These are phyloP conservation scores for Cinchona pubescens DNA, from an alignment of 257 asterid genomes.

Conservation along the genomic window DNA sequence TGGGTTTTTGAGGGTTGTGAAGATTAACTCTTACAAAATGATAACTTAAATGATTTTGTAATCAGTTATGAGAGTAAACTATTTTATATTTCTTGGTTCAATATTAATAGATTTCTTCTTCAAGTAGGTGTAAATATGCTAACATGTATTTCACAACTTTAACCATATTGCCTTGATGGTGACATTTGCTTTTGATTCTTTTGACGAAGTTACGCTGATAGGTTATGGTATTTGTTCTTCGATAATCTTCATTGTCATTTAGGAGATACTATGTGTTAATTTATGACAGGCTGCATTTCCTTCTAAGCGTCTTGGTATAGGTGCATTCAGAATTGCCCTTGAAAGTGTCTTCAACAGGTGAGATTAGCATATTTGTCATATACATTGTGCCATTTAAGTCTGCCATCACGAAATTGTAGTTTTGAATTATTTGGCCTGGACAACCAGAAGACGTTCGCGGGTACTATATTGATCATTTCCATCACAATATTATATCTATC, in stretches of 20 bases:
- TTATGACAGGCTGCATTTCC: constrained; percentile 61
- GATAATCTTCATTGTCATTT: constrained; percentile 11
- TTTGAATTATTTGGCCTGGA: neutral
- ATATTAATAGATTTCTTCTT: too few relatives aligned
- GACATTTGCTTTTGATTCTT: constrained; percentile 5
- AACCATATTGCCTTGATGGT: neutral
- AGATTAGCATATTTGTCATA: neutral
- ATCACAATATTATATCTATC: too few relatives aligned
- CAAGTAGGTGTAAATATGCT: too few relatives aligned
- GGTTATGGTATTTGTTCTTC: constrained; percentile 5
- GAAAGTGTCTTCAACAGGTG: constrained; percentile 64
- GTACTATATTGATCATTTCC: neutral
- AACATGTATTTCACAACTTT: too few relatives aligned
- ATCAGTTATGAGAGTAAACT: too few relatives aligned
- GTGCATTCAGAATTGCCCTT: constrained; percentile 64
- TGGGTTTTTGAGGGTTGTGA: too few relatives aligned
- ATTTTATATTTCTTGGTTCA: too few relatives aligned
- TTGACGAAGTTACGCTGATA: neutral
- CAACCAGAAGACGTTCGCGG: constrained; percentile 1
- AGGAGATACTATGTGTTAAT: constrained; percentile 11
- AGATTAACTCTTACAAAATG: too few relatives aligned
- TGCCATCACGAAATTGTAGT: neutral
- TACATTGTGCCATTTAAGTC: neutral
- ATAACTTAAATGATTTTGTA: too few relatives aligned
- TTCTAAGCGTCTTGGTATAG: constrained; percentile 64